Base-by-base conservation (phyloP, 2,329 filamentous ascomycete genomes). In the Dryadomyces quercus-mongolicae region DNA sequence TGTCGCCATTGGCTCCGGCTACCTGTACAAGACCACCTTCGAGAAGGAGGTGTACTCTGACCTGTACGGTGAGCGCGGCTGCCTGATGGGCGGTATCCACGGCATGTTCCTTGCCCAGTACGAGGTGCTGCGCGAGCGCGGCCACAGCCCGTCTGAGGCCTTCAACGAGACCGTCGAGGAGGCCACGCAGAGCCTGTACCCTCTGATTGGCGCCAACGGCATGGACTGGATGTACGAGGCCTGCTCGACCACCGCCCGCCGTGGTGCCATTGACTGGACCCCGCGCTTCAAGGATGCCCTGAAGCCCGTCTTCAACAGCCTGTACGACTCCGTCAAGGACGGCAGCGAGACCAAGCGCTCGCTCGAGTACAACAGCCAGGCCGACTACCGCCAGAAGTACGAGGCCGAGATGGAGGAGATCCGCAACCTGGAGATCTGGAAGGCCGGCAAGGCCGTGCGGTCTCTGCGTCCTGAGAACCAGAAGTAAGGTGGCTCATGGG, bases 151-250 rank as follows among this genome's bases (percentile, higher is more conserved):
- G 71, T 92, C 86, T 66, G 93, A 98, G 79, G 93, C 93, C 63
- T 98, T 98, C 86, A 98, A 98, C 84, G 93, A 98, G 89, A 98
- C 93, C 63, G 93, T 98, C 63, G 93, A 98, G 82, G 93, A 98
- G 82, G 93, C 93, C 62, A 98, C 93, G 53, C 93, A 98, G 82
- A 89, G 83, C 63, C 80, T 98, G 68, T 98, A 98, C 82, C 93
- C 93, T 61, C 81, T 98, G 69, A 98, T 98, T 68, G 93, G 92
- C 69, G 83, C 82, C 75, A 87, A 97, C 76, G 93, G 93, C 69
- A 97, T 98, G 93, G 93, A 98, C 81, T 98, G 94, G 90, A 98
- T 98, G 93, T 98, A 94, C 80, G 91, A 92, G 71, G 93, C 93
- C 63, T 98, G 93, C 87, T 97, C 92, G 60, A 98, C 93, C 70